Percentiles rank a stretch among this genome's conserved stretches.
Evolutionary conservation across 2,329 filamentous ascomycete species (phyloP).

Genomic region (Hypoxylon sp.): DNA sequence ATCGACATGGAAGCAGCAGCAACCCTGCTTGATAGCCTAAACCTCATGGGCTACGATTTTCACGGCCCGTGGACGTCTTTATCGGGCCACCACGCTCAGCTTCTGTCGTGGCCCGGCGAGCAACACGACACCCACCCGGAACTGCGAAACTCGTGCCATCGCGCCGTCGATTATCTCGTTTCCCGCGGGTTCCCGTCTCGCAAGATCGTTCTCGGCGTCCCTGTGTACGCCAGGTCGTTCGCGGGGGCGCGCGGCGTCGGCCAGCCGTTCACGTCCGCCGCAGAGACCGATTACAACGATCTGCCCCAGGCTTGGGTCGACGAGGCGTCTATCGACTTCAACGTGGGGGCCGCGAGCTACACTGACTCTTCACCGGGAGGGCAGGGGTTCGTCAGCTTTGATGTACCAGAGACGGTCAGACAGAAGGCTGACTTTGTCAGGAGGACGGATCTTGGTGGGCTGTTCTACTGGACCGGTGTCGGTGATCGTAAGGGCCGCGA

Average conservation of each 20-base stretch:
- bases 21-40: constrained; percentile 65
- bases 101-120: constrained; percentile 54
- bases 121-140: constrained; percentile 37
- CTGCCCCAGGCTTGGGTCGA: constrained; percentile 61
- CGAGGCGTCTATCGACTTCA: constrained; percentile 55
- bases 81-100: constrained; percentile 70
- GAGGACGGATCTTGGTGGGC: constrained; percentile 61
- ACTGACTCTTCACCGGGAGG: constrained; percentile 48
- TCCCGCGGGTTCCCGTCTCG: constrained; percentile 60
- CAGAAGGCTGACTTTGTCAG: constrained; percentile 69
- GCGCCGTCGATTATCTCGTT: constrained; percentile 62
- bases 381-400: constrained; percentile 68
- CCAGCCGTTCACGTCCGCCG: constrained; percentile 56
- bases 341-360: constrained; percentile 65
- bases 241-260: constrained; percentile 61
- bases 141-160: constrained; percentile 58
- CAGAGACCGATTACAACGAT: constrained; percentile 69
- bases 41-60: constrained; percentile 76
- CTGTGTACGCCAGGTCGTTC: constrained; percentile 70
- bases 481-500: constrained; percentile 61
- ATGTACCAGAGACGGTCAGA: constrained; percentile 66
- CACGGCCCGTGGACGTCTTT: constrained; percentile 67
- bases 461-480: constrained; percentile 75
- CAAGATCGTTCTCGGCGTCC: constrained; percentile 70
- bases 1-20: constrained; percentile 63